Evolutionary conservation across 1,139 yeast genomes (phyloP).

Genomic region (Yamadazyma siamensis): DNA sequence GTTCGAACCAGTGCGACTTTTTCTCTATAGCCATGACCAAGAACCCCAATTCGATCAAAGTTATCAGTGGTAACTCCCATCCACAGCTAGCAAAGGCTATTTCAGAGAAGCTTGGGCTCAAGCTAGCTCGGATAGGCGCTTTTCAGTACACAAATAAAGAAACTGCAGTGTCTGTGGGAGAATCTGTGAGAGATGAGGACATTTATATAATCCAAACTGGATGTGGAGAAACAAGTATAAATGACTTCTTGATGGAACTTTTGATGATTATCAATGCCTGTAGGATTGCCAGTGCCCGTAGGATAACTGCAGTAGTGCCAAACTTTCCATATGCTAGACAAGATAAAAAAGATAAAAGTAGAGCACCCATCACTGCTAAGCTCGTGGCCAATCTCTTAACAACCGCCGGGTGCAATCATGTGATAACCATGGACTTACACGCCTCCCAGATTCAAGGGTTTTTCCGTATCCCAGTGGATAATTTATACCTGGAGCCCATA

Average conservation of each 20-base stretch:
- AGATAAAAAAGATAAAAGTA: constrained; percentile 91
- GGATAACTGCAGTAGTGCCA: constrained; percentile 93
- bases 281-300: constrained; percentile 89
- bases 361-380: constrained; percentile 98
- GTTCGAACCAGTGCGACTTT: no score
- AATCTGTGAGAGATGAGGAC: constrained; percentile 95
- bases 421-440: constrained; percentile 95
- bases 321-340: constrained; percentile 97
- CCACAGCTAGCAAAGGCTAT: constrained; percentile 74
- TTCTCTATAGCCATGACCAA: no score
- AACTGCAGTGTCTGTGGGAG: constrained; percentile 89
- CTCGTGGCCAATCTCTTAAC: constrained; percentile 92
- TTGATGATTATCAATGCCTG: constrained; percentile 94
- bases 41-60: constrained; percentile 47
- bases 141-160: constrained; percentile 78
- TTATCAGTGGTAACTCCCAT: constrained; percentile 87
- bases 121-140: constrained; percentile 60
- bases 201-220: constrained; percentile 91
- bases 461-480: constrained; percentile 94
- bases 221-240: constrained; percentile 68
- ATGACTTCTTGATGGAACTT: constrained; percentile 83
- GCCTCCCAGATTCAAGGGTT: constrained; percentile 98
- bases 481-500: constrained; percentile 92
- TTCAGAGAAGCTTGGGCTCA: constrained; percentile 55
- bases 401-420: constrained; percentile 96